Conservation (phyloP, 768 basidiomycete genomes). For the Cyathus striatus region DNA sequence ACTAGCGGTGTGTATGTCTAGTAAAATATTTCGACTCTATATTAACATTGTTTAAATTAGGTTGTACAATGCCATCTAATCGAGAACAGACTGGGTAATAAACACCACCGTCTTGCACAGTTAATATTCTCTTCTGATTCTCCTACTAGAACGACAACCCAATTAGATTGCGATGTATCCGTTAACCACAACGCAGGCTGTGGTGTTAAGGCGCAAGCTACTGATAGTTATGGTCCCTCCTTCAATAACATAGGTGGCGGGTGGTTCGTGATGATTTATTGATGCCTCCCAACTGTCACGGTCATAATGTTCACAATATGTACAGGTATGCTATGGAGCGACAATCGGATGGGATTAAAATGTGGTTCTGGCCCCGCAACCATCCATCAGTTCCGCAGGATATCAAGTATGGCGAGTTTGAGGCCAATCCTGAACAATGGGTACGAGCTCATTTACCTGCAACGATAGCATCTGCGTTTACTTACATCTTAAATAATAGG, state of each 20-base stretch:
- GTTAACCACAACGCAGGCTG: slow-evolving; percentile 1
- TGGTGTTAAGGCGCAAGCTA: not conserved
- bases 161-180: not conserved
- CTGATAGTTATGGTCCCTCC: not conserved
- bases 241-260: slow-evolving; percentile 1
- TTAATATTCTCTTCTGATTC: too few relatives aligned
- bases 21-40: too few relatives aligned
- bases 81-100: slow-evolving; percentile 1
- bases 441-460: not conserved
- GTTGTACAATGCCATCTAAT: not conserved
- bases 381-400: not conserved
- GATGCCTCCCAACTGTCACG: not conserved
- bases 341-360: not conserved
- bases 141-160: not conserved
- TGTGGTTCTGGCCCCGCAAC: slow-evolving; percentile 1
- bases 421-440: not conserved
- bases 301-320: not conserved
- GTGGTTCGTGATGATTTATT: not conserved
- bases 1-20: not conserved
- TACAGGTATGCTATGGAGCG: slow-evolving; percentile 1
- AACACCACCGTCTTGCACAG: too few relatives aligned
- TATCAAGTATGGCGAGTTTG: not conserved
- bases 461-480: not conserved
- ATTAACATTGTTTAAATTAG: too few relatives aligned
- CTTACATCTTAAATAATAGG: not conserved